These are phyloP conservation scores for Fusarium sp. DNA, from an alignment of 2,329 filamentous ascomycete species.

Conservation along the genomic window DNA sequence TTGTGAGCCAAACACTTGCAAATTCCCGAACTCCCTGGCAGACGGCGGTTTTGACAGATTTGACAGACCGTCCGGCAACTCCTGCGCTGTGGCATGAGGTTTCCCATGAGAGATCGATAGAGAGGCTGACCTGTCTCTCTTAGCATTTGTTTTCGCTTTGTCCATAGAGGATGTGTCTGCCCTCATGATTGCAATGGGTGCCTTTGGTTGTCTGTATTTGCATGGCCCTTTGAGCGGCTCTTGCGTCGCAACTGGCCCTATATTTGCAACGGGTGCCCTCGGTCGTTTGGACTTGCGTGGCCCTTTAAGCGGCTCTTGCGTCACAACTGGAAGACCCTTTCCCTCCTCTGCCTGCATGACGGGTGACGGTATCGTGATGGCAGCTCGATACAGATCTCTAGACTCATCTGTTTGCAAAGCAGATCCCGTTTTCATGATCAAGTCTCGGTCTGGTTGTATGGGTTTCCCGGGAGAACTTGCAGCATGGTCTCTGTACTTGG, in stretches of 20 bases:
- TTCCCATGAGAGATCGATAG: not conserved
- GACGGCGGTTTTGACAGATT: not conserved
- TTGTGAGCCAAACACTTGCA: not conserved
- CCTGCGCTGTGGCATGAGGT: not conserved
- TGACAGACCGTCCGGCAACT: not conserved
- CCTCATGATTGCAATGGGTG: conserved; percentile 1
- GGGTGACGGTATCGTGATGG: not conserved
- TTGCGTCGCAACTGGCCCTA: conserved; percentile 1
- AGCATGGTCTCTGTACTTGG: not conserved
- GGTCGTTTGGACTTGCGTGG: not conserved
- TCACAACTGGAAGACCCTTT: not conserved
- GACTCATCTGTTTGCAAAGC: conserved; percentile 1
- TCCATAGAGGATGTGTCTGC: not conserved
- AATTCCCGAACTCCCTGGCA: not conserved
- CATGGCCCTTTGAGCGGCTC: not conserved
- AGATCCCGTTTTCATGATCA: conserved; percentile 31
- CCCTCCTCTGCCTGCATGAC: not conserved
- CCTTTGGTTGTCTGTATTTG: not conserved
- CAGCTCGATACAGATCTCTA: not conserved
- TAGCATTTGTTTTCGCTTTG: not conserved
- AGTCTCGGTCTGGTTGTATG: conserved; percentile 7
- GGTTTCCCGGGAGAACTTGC: conserved; percentile 1
- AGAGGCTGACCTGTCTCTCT: not conserved
- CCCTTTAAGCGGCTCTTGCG: not conserved
- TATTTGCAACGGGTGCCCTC: not conserved